phyloP scores from a whole-genome alignment of 768 basidiomycete species.

The Termitomyces bulborhizus region DNA sequence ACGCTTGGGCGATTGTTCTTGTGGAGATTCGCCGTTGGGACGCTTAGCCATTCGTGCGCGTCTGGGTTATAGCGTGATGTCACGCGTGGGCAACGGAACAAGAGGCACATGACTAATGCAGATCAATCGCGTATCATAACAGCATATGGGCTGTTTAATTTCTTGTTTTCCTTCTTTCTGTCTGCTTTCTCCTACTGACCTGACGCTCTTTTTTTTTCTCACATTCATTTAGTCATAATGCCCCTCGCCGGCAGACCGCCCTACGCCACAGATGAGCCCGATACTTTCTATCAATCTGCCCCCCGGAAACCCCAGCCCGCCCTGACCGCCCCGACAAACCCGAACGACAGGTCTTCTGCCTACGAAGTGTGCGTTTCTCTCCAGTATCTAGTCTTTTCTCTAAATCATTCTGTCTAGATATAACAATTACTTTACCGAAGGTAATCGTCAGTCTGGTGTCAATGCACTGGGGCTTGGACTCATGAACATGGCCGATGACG shows the following conservation, averaged over 20 bases:
- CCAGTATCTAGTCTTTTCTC: conserved; percentile 5
- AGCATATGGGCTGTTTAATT: background rate
- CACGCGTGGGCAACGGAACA: background rate
- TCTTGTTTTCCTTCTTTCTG: background rate
- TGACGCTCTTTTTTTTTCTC: conserved; percentile 1
- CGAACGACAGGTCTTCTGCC: conserved; percentile 53
- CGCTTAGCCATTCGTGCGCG: conserved; percentile 48
- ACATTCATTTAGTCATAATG: conserved; percentile 24
- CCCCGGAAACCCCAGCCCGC: conserved; percentile 31
- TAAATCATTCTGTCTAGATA: conserved; percentile 36
- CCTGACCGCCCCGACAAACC: conserved; percentile 40
- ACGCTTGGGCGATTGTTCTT: conserved; percentile 24
- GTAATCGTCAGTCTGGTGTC: conserved; percentile 45
- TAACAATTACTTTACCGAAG: conserved; percentile 44
- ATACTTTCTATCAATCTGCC: conserved; percentile 48
- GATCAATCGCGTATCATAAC: background rate
- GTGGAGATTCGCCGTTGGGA: conserved; percentile 34
- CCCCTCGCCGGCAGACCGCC: conserved; percentile 57
- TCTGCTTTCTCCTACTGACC: background rate
- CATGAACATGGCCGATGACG: conserved; percentile 40
- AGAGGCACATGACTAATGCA: background rate
- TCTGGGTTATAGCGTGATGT: conserved; percentile 3
- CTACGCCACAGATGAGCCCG: conserved; percentile 64
- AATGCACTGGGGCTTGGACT: conserved; percentile 46
- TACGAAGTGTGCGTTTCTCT: conserved; percentile 57